Base-by-base conservation (phyloP, 2,329 filamentous ascomycete genomes). In the Cordyceps cicadae region DNA sequence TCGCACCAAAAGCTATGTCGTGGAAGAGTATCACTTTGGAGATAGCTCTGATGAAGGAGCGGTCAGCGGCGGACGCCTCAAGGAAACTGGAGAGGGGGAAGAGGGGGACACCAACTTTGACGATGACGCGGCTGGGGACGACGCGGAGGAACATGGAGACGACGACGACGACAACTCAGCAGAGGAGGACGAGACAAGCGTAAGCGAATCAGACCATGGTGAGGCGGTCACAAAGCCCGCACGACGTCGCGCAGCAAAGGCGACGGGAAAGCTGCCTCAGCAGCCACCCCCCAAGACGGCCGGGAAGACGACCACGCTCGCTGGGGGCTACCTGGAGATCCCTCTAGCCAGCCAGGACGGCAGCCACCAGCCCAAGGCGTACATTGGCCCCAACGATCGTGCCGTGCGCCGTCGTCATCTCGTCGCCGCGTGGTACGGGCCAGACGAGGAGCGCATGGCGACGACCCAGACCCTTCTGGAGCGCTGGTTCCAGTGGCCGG, bases 401-500 rank as follows among this genome's bases (percentile, higher is more conserved):
- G 64, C 67, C 1, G 66, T 72, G 15, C 71, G 72, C 43, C 70
- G 71, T 19, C 68, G 70, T 7, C 65, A 69, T 2, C 69, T 75
- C 7, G 63, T 78, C 11, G 70, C 73, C 29, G 68, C 72, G 37
- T 75, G 77, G 71, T 80, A 77, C 64, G 77, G 77, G 1, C 73
- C 76, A 0, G 71, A 72, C 26, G 67, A 68, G 32, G 66, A 70
- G 8, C 67, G 70, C 8, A 67, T 79, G 60, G 69, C 66, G 43
- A 68, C 72, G 51, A 69, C 72, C 29, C 71, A 74, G 66, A 69
- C 68, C 32, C 67, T 79, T 66, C 66, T 77, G 34, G 71, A 72
- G 52, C 74, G 73, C n/a, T 80, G 76, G 76, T 67, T 69, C 29
- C 65, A 69, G 50, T 76, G 71, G 66, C 71, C 73, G 3, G 71